Evolutionary conservation across 2,329 filamentous ascomycete genomes (phyloP).

Genomic region (Trichophyton schoenleinii): DNA sequence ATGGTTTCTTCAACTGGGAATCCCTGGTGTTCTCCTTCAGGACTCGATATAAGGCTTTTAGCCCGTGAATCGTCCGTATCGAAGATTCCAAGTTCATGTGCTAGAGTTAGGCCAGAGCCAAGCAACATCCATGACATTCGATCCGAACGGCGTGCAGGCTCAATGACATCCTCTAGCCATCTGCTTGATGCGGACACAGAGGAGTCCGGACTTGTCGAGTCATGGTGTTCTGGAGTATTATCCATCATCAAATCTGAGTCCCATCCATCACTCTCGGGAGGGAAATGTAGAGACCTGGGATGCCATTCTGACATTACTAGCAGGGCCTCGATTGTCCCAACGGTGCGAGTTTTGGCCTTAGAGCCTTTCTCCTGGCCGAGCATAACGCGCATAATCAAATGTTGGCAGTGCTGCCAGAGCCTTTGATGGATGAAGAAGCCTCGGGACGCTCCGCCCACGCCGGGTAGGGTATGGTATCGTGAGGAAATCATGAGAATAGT

Average conservation of each 20-base stretch:
- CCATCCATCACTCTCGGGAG: slow-evolving; percentile 43
- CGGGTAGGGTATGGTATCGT: slow-evolving; percentile 36
- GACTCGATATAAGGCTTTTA: slow-evolving; percentile 12
- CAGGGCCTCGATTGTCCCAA: slow-evolving; percentile 43
- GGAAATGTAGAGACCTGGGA: slow-evolving; percentile 42
- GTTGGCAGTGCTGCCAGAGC: slow-evolving; percentile 43
- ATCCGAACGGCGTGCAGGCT: slow-evolving; percentile 42
- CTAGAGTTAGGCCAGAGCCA: slow-evolving; percentile 41
- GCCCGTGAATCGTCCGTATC: slow-evolving; percentile 28
- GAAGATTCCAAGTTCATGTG: slow-evolving; percentile 41
- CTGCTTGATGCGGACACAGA: slow-evolving; percentile 24
- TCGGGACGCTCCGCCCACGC: slow-evolving; percentile 34
- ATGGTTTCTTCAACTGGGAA: slow-evolving; percentile 20
- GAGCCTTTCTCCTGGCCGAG: slow-evolving; percentile 43
- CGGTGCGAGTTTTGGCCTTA: slow-evolving; percentile 37
- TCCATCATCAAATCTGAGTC: slow-evolving; percentile 39
- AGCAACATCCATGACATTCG: slow-evolving; percentile 50
- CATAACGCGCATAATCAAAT: slow-evolving; percentile 41
- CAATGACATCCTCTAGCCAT: slow-evolving; percentile 43
- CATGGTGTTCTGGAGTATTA: slow-evolving; percentile 10
- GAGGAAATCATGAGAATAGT: slow-evolving; percentile 46
- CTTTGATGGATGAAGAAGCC: slow-evolving; percentile 43
- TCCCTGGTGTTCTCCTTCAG: slow-evolving; percentile 8
- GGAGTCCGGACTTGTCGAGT: slow-evolving; percentile 17
- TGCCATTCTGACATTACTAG: slow-evolving; percentile 45